These are phyloP conservation scores for Turnera subulata DNA, from an alignment of 345 rosid genomes.

Conservation along the genomic window DNA sequence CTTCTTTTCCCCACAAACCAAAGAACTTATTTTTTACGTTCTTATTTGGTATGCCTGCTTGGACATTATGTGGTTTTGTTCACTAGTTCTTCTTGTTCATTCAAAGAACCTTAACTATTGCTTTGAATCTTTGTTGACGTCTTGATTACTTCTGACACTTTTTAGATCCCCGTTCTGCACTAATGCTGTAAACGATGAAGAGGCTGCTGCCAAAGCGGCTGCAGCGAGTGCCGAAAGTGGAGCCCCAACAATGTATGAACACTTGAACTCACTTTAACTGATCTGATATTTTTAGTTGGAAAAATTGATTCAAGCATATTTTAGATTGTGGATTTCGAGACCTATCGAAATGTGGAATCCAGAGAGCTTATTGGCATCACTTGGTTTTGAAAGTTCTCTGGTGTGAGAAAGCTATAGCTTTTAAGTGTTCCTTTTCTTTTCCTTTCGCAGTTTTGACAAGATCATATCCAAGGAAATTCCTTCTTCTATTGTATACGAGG, in stretches of 20 bases:
- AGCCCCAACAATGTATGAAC: conserved; percentile 78
- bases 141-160: conserved; percentile 2
- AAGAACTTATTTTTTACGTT: neutral
- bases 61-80: neutral
- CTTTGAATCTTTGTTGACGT: conserved; percentile 5
- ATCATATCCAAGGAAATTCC: conserved; percentile 86
- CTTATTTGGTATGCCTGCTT: neutral
- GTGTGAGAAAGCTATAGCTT: too few species aligned
- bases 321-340: neutral
- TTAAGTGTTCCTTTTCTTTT: neutral
- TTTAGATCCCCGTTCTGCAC: conserved; percentile 45
- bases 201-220: conserved; percentile 72
- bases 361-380: too few species aligned
- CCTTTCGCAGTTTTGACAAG: conserved; percentile 66
- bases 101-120: neutral
- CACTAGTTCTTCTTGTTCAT: neutral
- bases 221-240: conserved; percentile 55
- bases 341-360: neutral
- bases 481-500: conserved; percentile 82
- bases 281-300: conserved; percentile 18
- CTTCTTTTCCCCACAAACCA: neutral
- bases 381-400: too few species aligned
- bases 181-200: conserved; percentile 61
- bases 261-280: conserved; percentile 29
- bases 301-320: conserved; percentile 11